Evolutionary conservation across 1,284 basidiomycete species (phyloP), one percentile per base, ranked within the genome.

Genomic region (Fomes fomentarius): DNA sequence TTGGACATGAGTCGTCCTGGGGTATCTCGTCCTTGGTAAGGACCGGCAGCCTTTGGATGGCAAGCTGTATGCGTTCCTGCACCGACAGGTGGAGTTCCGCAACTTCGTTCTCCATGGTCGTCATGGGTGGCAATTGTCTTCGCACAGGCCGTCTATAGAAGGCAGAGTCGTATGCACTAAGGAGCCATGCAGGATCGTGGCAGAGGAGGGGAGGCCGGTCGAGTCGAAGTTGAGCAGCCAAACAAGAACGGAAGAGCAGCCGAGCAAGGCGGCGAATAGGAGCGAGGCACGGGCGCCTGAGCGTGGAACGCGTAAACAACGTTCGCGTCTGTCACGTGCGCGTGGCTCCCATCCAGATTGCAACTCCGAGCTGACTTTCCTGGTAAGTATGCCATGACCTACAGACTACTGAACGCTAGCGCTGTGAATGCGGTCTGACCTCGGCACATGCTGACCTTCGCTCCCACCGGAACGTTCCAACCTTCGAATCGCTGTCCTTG

Each of bases 1-100:
- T 87, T 1, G 84, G 80, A 64, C 86, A 88, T 19, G 73, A 71
- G 53, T 86, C 84, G 21, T 82, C 77, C 22, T 70, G 57, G 35
- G 76, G 74, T 30, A 82, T 67, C 3, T 74, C 66, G n/a, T 77
- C 66, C 41, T 72, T 67, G 2, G 63, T 55, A n/a, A 85, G 71
- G 4, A 67, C 62, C 1, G 83, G 80, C 10, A 87, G 73, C 30
- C 63, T 62, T 17, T 72, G 65, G 26, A 85, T 61, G 4, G 69
- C 68, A 28, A 59, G 61, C 34, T 60, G 56, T 46, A 70, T 65
- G 50, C 66, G 63, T 38, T 67, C 60, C 37, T 64, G 57, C 14
- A 54, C 35, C 2, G 61, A 54, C 6, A 67, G 59, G 35, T 52
- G 55, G 30, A 60, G 44, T n/a, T 63, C 59, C 25, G 53, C 52